phyloP scores from a whole-genome alignment of 1,284 basidiomycete genomes.

The Tetrapyrgos nigripes region DNA sequence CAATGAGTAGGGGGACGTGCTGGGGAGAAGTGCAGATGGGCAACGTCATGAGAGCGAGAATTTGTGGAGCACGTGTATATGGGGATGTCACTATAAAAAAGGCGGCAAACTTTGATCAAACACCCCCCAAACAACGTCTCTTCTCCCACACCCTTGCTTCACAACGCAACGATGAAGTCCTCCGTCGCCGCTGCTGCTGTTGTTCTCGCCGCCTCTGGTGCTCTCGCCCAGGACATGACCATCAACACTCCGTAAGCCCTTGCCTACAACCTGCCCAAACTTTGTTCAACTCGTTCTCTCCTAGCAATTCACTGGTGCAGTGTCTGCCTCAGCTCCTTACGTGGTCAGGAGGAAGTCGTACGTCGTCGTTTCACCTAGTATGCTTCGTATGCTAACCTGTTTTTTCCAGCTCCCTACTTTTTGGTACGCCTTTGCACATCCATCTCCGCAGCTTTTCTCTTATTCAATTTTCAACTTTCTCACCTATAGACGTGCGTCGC shows the following conservation, averaged over 20 bases:
- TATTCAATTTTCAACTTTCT: conserved; percentile 14
- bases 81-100: no score
- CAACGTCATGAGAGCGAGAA: no score
- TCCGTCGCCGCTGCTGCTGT: conserved; percentile 41
- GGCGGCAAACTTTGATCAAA: no score
- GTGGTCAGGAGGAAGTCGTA: conserved; percentile 59
- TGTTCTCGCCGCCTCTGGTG: conserved; percentile 45
- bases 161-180: conserved; percentile 50
- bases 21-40: no score
- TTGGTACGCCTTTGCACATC: conserved; percentile 47
- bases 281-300: conserved; percentile 28
- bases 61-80: no score
- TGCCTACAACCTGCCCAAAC: conserved; percentile 5
- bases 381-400: conserved; percentile 16
- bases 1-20: no score
- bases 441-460: conserved; percentile 1
- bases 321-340: conserved; percentile 57
- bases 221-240: conserved; percentile 49
- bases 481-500: conserved; percentile 27
- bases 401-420: conserved; percentile 52
- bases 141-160: conserved; percentile 21
- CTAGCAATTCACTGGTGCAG: conserved; percentile 44
- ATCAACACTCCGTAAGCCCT: conserved; percentile 68
- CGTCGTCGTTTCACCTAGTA: conserved; percentile 28
- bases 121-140: no score